A percentile compares a stretch with the other conserved stretches of the same genome.
Conservation (phyloP, 2,329 filamentous ascomycete genomes). For the Trematosphaeria pertusa region DNA sequence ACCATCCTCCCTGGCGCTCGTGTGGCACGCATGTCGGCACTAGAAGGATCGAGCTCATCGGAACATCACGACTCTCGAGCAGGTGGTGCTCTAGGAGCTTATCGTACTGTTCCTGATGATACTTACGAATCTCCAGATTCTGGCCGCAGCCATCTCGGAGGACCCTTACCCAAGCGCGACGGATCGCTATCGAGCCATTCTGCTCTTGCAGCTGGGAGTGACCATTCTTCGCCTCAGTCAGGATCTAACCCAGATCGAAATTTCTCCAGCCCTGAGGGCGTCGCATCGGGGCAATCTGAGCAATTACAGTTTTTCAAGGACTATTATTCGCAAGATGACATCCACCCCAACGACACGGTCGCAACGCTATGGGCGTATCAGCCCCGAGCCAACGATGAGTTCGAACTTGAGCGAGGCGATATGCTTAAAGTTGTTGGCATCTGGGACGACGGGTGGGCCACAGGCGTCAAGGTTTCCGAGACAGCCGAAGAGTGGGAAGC, state of each 20-base stretch:
- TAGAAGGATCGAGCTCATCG: slow-evolving; percentile 74
- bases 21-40: slow-evolving; percentile 92
- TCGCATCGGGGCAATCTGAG: slow-evolving; percentile 90
- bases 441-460: slow-evolving; percentile 99
- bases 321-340: slow-evolving; percentile 97
- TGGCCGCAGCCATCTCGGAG: slow-evolving; percentile 53
- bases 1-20: slow-evolving; percentile 79
- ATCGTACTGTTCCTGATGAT: slow-evolving; percentile 33
- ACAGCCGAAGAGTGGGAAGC: slow-evolving; percentile 88
- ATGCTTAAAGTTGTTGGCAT: slow-evolving; percentile 99
- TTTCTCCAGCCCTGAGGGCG: slow-evolving; percentile 84
- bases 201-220: slow-evolving; percentile 70
- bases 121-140: slow-evolving; percentile 78
- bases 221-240: slow-evolving; percentile 74
- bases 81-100: slow-evolving; percentile 35
- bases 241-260: slow-evolving; percentile 58
- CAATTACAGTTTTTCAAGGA: slow-evolving; percentile 97
- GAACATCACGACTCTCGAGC: slow-evolving; percentile 51
- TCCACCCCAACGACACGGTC: slow-evolving; percentile 88
- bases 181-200: slow-evolving; percentile 92
- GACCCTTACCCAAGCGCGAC: slow-evolving; percentile 68
- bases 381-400: slow-evolving; percentile 91
- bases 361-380: slow-evolving; percentile 96
- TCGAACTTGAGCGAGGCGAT: slow-evolving; percentile 89
- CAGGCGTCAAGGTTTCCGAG: slow-evolving; percentile 82